phyloP scores from a whole-genome alignment of 2,329 filamentous ascomycete genomes.

The Fonsecaea erecta region DNA sequence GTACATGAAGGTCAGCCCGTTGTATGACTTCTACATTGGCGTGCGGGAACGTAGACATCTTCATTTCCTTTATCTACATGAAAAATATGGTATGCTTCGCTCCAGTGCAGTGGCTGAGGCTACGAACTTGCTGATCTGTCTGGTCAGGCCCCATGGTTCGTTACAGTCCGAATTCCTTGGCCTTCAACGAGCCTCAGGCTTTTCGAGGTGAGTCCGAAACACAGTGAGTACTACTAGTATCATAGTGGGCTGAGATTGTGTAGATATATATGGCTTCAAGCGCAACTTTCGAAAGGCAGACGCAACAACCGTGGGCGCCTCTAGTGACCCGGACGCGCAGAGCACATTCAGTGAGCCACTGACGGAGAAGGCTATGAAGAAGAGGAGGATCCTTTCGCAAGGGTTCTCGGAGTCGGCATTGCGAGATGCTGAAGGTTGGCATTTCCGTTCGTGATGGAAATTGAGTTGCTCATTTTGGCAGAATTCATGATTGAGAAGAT shows the following conservation, averaged over 20 bases:
- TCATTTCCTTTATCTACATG: slow-evolving; percentile 40
- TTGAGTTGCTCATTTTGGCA: not conserved
- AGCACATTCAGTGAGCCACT: slow-evolving; percentile 6
- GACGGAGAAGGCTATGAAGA: not conserved
- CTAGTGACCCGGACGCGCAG: slow-evolving; percentile 8
- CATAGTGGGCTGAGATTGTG: not conserved
- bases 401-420: slow-evolving; percentile 42
- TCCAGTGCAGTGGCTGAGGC: slow-evolving; percentile 31
- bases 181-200: slow-evolving; percentile 44
- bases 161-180: not conserved
- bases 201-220: slow-evolving; percentile 32
- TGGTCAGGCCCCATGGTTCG: slow-evolving; percentile 24
- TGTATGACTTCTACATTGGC: slow-evolving; percentile 4
- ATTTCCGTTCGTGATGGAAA: not conserved
- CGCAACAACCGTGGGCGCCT: slow-evolving; percentile 32
- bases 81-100: slow-evolving; percentile 40
- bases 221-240: too few relatives aligned
- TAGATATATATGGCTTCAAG: slow-evolving; percentile 10
- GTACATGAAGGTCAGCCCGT: slow-evolving; percentile 3
- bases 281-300: slow-evolving; percentile 10
- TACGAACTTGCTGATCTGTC: not conserved
- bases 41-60: slow-evolving; percentile 36
- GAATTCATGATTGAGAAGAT: slow-evolving; percentile 29
- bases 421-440: slow-evolving; percentile 26
- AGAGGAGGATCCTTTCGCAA: slow-evolving; percentile 36